Evolutionary conservation across 2,329 filamentous ascomycete species (phyloP).

Genomic region (Fusarium subglutinans): DNA sequence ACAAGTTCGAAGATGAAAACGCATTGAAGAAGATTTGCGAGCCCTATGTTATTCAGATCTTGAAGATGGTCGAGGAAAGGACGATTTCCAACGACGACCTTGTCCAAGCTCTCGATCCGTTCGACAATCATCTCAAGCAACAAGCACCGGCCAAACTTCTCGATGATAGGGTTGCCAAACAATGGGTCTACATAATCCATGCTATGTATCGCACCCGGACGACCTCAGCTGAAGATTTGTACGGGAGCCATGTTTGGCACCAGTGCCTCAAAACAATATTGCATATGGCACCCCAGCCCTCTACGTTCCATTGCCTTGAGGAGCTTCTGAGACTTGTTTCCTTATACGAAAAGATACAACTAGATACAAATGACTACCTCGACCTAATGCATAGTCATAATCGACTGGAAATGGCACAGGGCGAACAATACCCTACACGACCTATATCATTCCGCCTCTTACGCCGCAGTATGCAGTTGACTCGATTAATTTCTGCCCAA

Average conservation of each 20-base stretch:
- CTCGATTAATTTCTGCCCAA: neutral
- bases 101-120: slow-evolving; percentile 29
- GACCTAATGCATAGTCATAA: slow-evolving; percentile 9
- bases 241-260: slow-evolving; percentile 21
- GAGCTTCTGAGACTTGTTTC: slow-evolving; percentile 11
- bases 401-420: slow-evolving; percentile 1
- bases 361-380: slow-evolving; percentile 6
- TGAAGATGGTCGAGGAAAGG: slow-evolving; percentile 12
- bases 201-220: slow-evolving; percentile 11
- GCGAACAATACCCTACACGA: neutral
- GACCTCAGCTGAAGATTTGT: neutral
- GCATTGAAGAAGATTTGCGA: slow-evolving; percentile 11
- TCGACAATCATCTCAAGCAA: slow-evolving; percentile 11
- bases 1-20: neutral
- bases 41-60: slow-evolving; percentile 8
- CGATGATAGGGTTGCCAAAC: slow-evolving; percentile 14
- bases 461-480: slow-evolving; percentile 14
- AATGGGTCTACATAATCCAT: slow-evolving; percentile 18
- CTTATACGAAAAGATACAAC: neutral
- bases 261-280: slow-evolving; percentile 15
- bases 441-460: slow-evolving; percentile 2
- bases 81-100: slow-evolving; percentile 28
- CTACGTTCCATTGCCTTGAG: slow-evolving; percentile 23
- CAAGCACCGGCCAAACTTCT: neutral
- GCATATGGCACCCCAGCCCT: slow-evolving; percentile 16